Conservation (phyloP, 306 rosid species). For the Trifolium subterraneum region DNA sequence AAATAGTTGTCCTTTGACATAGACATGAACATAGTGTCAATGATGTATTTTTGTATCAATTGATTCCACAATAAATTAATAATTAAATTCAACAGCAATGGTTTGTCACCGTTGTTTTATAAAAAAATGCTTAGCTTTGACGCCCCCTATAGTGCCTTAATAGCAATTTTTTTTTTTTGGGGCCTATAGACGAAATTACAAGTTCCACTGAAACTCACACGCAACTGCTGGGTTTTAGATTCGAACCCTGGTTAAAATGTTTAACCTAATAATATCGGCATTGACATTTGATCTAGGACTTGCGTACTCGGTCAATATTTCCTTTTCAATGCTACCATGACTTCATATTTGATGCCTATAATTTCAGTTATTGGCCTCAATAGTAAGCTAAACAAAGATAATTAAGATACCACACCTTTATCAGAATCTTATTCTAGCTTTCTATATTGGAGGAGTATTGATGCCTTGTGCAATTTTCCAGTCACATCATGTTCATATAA, state of each 20-base stretch:
- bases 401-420: slow-evolving; percentile 31
- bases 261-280: too few relatives aligned
- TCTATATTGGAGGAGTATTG: slow-evolving; percentile 39
- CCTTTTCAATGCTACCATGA: slow-evolving; percentile 6
- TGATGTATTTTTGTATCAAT: slow-evolving; percentile 18
- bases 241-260: too few relatives aligned
- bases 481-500: slow-evolving; percentile 24
- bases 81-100: neutral
- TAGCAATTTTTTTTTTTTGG: too few relatives aligned
- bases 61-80: slow-evolving; percentile 9
- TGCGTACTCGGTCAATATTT: neutral
- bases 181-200: too few relatives aligned
- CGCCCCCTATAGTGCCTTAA: neutral
- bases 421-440: slow-evolving; percentile 60
- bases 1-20: slow-evolving; percentile 10
- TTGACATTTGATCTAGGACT: too few relatives aligned
- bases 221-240: too few relatives aligned
- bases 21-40: slow-evolving; percentile 26
- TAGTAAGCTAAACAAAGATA: slow-evolving; percentile 7
- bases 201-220: too few relatives aligned
- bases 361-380: slow-evolving; percentile 16
- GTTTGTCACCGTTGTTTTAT: neutral
- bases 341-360: slow-evolving; percentile 32
- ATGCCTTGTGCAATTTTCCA: slow-evolving; percentile 26
- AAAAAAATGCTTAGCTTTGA: slow-evolving; percentile 29